Percentiles rank a stretch among this genome's conserved stretches.
These are phyloP conservation scores for Rhodamnia argentea DNA, from an alignment of 345 rosid genomes.

Conservation along the genomic window DNA sequence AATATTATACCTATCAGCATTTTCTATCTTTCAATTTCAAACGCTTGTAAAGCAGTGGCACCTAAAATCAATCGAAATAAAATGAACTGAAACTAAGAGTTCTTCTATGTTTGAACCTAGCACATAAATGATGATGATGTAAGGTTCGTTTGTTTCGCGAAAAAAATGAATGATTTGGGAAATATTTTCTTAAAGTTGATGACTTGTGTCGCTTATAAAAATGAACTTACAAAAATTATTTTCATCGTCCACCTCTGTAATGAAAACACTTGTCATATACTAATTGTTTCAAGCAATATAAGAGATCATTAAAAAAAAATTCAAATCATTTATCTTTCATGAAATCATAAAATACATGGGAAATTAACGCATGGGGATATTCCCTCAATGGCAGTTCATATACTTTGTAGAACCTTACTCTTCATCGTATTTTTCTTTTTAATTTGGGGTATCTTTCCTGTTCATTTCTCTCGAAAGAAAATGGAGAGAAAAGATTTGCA, in stretches of 20 bases:
- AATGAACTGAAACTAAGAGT: neutral
- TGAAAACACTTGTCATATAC: neutral
- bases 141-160: neutral
- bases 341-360: neutral
- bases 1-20: neutral
- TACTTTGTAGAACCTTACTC: neutral
- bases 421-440: neutral
- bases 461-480: neutral
- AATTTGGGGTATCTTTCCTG: neutral
- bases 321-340: neutral
- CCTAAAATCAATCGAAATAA: neutral
- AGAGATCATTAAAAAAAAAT: neutral
- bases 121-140: neutral
- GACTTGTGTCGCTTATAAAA: neutral
- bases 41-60: neutral
- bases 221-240: neutral
- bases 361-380: neutral
- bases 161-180: neutral
- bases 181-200: neutral
- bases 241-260: neutral
- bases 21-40: neutral
- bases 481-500: neutral
- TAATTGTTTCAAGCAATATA: neutral
- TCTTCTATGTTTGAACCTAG: neutral
- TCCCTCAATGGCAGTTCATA: neutral